Evolutionary conservation across 352 stramenopile genomes (phyloP).

Genomic region (Phytophthora lateralis): DNA sequence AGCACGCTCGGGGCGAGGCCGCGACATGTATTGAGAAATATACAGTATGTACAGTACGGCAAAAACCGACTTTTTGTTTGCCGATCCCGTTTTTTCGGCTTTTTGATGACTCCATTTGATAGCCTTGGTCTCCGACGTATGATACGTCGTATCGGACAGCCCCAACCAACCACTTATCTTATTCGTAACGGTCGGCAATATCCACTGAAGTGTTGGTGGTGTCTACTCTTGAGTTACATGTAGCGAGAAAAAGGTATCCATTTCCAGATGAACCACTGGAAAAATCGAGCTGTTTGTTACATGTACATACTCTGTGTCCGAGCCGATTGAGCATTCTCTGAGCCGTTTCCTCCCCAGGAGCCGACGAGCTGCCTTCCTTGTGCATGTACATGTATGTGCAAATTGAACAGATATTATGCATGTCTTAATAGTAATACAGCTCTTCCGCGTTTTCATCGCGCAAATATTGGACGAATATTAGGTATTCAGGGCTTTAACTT

Average conservation of each 20-base stretch:
- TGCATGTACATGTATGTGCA: no score
- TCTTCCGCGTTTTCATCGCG: no score
- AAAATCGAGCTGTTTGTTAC: constrained; percentile 5
- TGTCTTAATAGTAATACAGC: no score
- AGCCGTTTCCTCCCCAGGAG: constrained; percentile 2
- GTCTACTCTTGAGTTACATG: neutral
- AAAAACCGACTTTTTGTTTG: constrained; percentile 17
- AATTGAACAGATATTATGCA: no score
- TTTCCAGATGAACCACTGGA: constrained; percentile 9
- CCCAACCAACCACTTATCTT: constrained; percentile 14
- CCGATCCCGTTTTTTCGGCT: constrained; percentile 13
- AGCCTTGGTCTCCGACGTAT: no score
- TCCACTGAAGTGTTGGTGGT: constrained; percentile 24
- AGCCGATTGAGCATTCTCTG: no score
- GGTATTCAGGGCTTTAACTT: no score
- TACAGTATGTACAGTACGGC: constrained; percentile 21
- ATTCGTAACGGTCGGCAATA: constrained; percentile 25
- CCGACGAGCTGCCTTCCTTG: neutral
- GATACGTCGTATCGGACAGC: no score
- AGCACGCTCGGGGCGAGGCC: constrained; percentile 1
- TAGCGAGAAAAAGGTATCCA: constrained; percentile 22
- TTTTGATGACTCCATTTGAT: neutral
- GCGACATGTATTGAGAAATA: constrained; percentile 31
- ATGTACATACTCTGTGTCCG: no score
- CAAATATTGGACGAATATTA: no score